Base-by-base conservation (phyloP, 164 flowering plant genomes). In the Magnolia sinica region DNA sequence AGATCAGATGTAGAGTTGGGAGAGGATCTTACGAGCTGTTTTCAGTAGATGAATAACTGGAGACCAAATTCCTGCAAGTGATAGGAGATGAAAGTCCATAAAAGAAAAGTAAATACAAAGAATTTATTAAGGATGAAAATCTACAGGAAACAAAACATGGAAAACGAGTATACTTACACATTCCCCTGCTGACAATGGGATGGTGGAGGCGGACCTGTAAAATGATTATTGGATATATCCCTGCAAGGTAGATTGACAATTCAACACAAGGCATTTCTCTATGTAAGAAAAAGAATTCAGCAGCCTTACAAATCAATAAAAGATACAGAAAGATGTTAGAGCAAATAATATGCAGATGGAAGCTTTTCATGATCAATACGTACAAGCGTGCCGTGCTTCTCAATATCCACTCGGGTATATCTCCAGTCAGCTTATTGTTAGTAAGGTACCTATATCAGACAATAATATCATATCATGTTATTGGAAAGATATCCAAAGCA, bases 351-450 rank as follows among this genome's bases (percentile, higher is more conserved):
- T 49, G 49, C 18, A 31, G 50, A 10, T 65, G 11, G 27, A 27
- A 65, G 68, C 37, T 65, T 65, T 65, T 20, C 22, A 6, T 24
- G 24, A 63, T 22, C 29, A 78, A 65, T 73, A 83, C 94, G 77
- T 45, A 92, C 98, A 88, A 29, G 27, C 81, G 65, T 0, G 72
- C 0, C 4, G 74, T 72, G 82, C 76, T 87, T 37, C 52, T 20
- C 64, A 79, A 19, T 61, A 89, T 76, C 90, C 91, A 91, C 51
- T 20, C 19, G 1, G 92, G 90, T 31, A 91, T 59, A 49, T 70
- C 68, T 79, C 96, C 98, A 64, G 80, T 87, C 64, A 94, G 71
- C 37, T 82, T 85, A 81, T 94, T 92, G 79, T 87, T 84, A 45
- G 85, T 84, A 79, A 94, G 86, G 78, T 83, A 88, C 89, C 98